Evolutionary conservation across 2,329 filamentous ascomycete species (phyloP), one percentile per base, ranked within the genome.

Genomic region (Aquanectria penicillioides): DNA sequence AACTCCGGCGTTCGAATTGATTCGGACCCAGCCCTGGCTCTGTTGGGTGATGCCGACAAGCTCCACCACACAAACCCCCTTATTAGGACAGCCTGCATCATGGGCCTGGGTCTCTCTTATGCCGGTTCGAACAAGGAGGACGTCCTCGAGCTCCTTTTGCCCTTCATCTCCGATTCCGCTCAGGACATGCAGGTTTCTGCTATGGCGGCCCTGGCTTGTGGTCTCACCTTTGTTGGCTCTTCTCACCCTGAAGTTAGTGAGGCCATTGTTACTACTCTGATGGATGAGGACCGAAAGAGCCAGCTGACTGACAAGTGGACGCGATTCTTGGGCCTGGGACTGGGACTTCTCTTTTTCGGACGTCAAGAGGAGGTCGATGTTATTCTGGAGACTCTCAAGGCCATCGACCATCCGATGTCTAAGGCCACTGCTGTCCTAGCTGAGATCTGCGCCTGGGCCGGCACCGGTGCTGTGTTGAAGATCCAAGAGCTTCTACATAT

Each of bases 301-400:
- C 94, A 97, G 75, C 82, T 99, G 60, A 97, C 96, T 68, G 93
- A 98, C 79, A 99, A 98, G 79, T 99, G 95, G 95, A 95, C 94
- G 26, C 89, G 95, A 15, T 99, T 99, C 80, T 90, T 99, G 81
- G 94, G 92, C 17, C 89, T 99, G 36, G 95, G 95, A 64, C 85
- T 99, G 62, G 95, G 94, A 2, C 85, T 99, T 22, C 83, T 99
- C 23, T 99, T 93, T 85, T 98, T 99, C 69, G 95, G 95, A 33
- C 90, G 93, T 64, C 95, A 99, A 78, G 95, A 99, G 76, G 94
- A 98, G 75, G 95, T 98, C n/a, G 95, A 99, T 71, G 94, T 98
- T 57, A 94, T 98, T 65, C 81, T 98, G 26, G 95, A 99, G 80
- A 97, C 95, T 0, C 85, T 99, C 54, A 99, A 98, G 82, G 95